Conservation (phyloP, 495 filamentous ascomycete genomes). For the Penicillium lagena region DNA sequence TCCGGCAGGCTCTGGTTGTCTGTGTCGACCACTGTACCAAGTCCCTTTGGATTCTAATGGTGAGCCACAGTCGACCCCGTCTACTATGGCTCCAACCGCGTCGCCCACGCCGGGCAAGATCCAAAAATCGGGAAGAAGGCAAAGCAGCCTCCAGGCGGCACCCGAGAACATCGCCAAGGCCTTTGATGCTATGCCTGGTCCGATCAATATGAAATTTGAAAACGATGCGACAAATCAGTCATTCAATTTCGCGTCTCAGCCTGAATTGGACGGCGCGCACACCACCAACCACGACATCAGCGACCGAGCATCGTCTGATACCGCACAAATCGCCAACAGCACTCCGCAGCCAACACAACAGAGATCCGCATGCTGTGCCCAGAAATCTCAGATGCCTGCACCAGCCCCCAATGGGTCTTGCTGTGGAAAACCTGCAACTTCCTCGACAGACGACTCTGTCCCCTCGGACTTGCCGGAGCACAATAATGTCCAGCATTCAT, state of each 20-base stretch:
- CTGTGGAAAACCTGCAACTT: slow-evolving; percentile 17
- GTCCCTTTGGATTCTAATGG: slow-evolving; percentile 17
- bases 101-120: slow-evolving; percentile 15
- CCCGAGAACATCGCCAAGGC: slow-evolving; percentile 25
- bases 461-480: not conserved
- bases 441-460: not conserved
- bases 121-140: slow-evolving; percentile 21
- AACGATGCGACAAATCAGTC: not conserved
- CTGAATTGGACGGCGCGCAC: not conserved
- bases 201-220: slow-evolving; percentile 1
- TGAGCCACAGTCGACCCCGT: slow-evolving; percentile 1
- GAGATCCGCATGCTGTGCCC: slow-evolving; percentile 23
- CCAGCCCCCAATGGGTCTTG: slow-evolving; percentile 21
- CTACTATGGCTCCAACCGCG: slow-evolving; percentile 8
- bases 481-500: slow-evolving; percentile 1
- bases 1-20: slow-evolving; percentile 25
- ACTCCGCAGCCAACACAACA: not conserved
- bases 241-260: not conserved
- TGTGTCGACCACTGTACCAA: slow-evolving; percentile 37
- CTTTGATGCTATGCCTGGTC: slow-evolving; percentile 11
- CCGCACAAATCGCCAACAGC: not conserved
- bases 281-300: not conserved
- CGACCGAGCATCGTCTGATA: not conserved
- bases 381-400: slow-evolving; percentile 10
- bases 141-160: slow-evolving; percentile 15